These are phyloP conservation scores for Candida gigantensis DNA, from an alignment of 1,139 yeast genomes.

Conservation along the genomic window DNA sequence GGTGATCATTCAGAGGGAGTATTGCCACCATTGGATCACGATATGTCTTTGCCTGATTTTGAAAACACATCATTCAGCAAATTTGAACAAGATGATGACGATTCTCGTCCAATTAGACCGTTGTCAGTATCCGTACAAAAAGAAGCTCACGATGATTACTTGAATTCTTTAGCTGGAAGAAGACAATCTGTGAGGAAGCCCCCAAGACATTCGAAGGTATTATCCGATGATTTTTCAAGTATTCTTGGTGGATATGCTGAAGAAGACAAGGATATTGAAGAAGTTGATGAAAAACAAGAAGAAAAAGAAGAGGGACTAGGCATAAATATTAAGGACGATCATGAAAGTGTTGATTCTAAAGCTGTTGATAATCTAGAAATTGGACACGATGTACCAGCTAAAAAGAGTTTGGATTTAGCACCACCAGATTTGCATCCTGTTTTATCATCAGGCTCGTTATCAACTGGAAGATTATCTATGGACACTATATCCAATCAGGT, in stretches of 20 bases:
- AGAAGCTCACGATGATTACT: conserved; percentile 30
- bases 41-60: conserved; percentile 20
- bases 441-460: conserved; percentile 39
- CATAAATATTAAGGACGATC: conserved; percentile 3
- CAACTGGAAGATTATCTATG: conserved; percentile 38
- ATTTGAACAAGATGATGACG: conserved; percentile 15
- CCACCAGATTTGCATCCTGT: conserved; percentile 26
- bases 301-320: conserved; percentile 1
- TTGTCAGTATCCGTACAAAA: conserved; percentile 15
- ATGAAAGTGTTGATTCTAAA: conserved; percentile 15
- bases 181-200: conserved; percentile 39
- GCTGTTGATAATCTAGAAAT: conserved; percentile 8
- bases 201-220: conserved; percentile 20
- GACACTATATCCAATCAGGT: conserved; percentile 13
- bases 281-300: conserved; percentile 18
- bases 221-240: conserved; percentile 11
- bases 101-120: conserved; percentile 29
- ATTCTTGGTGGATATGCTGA: too few relatives aligned
- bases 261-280: too few relatives aligned
- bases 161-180: conserved; percentile 30
- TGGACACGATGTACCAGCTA: conserved; percentile 5
- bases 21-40: conserved; percentile 9
- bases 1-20: conserved; percentile 14
- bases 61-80: conserved; percentile 6
- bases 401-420: conserved; percentile 2